A percentile compares a stretch with the other conserved stretches of the same genome.
phyloP scores from a whole-genome alignment of 352 stramenopile genomes.

The Globisporangium barbulae region DNA sequence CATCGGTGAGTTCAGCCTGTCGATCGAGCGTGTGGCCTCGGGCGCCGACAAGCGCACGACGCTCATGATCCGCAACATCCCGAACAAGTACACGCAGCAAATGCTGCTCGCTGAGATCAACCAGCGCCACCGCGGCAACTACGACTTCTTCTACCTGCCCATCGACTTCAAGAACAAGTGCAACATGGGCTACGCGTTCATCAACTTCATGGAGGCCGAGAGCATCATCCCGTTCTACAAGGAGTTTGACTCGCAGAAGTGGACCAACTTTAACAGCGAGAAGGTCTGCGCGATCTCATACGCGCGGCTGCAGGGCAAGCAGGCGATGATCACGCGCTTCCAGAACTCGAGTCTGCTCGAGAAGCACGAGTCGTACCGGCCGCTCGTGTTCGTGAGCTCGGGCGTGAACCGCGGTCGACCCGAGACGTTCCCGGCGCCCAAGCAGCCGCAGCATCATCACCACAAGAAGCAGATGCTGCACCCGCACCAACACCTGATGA shows the following conservation, averaged over 20 bases:
- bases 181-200: conserved; percentile 99
- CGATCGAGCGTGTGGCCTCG: conserved; percentile 63
- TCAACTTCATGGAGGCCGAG: conserved; percentile 96
- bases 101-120: conserved; percentile 99
- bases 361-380: conserved; percentile 91
- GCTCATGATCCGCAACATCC: conserved; percentile 99
- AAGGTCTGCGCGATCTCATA: conserved; percentile 99
- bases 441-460: conserved; percentile 35
- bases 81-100: conserved; percentile 99
- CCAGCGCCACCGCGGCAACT: conserved; percentile 87
- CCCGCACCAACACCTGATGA: conserved; percentile 18
- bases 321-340: conserved; percentile 98
- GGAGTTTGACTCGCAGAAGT: conserved; percentile 87
- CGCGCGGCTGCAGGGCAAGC: conserved; percentile 95
- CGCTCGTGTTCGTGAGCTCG: conserved; percentile 87
- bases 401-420: conserved; percentile 63
- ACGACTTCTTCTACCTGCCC: conserved; percentile 99
- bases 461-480: conserved; percentile 33
- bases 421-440: conserved; percentile 67
- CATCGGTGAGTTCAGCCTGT: conserved; percentile 73
- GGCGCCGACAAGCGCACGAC: conserved; percentile 96
- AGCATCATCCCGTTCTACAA: conserved; percentile 79
- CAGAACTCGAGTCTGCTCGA: conserved; percentile 96
- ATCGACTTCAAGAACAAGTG: conserved; percentile 99
- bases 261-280: conserved; percentile 99